These are phyloP conservation scores for Allium cepa DNA, from an alignment of 106 monocot genomes.

Conservation along the genomic window DNA sequence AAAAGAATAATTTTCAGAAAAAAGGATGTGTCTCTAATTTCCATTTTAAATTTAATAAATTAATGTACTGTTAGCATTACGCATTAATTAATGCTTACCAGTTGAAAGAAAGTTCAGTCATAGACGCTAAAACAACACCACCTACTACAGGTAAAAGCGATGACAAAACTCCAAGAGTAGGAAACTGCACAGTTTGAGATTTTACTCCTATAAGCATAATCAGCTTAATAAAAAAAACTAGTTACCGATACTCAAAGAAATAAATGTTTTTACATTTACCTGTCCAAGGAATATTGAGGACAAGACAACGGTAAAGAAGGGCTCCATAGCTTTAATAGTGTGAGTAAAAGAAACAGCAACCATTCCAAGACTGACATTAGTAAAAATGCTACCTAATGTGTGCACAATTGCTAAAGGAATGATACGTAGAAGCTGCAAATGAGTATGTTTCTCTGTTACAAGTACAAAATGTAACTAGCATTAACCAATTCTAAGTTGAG, in stretches of 20 bases:
- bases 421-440: slow-evolving; percentile 40
- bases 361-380: slow-evolving; percentile 61
- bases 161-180: slow-evolving; percentile 35
- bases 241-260: too few species aligned
- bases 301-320: slow-evolving; percentile 56
- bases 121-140: slow-evolving; percentile 65
- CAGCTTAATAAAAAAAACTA: neutral
- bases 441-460: neutral
- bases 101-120: slow-evolving; percentile 67
- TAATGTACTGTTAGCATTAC: too few species aligned
- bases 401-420: slow-evolving; percentile 56
- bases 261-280: slow-evolving; percentile 11
- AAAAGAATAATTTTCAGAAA: neutral
- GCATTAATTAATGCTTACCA: slow-evolving; percentile 19
- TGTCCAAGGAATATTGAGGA: slow-evolving; percentile 64
- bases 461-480: neutral
- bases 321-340: slow-evolving; percentile 62
- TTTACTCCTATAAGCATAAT: neutral
- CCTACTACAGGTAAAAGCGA: slow-evolving; percentile 73
- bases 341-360: slow-evolving; percentile 63
- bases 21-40: too few species aligned
- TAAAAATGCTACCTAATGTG: slow-evolving; percentile 57
- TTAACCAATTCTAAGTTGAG: neutral
- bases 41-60: too few species aligned
- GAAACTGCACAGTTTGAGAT: slow-evolving; percentile 4